Conservation (phyloP, 1,284 basidiomycete genomes). For the Trametes polyzona region DNA sequence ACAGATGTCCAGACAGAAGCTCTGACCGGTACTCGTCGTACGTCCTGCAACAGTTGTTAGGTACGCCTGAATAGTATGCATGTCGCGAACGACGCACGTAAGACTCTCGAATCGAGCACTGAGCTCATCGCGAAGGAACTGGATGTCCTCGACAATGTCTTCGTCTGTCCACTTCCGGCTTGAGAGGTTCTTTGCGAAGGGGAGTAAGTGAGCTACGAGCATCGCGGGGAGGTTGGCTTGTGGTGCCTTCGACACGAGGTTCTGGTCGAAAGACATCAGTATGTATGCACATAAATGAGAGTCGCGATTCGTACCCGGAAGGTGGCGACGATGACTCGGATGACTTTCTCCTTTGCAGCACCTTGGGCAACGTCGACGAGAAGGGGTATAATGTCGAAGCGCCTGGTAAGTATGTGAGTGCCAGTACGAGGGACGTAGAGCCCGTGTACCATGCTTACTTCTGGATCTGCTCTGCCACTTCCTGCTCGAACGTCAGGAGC, state of each 20-base stretch:
- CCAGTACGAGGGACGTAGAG: neutral
- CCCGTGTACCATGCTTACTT: constrained; percentile 39
- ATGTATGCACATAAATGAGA: neutral
- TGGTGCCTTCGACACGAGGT: constrained; percentile 84
- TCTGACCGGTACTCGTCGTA: constrained; percentile 97
- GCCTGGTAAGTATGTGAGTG: constrained; percentile 48
- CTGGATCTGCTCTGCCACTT: constrained; percentile 86
- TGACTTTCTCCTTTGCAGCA: constrained; percentile 97
- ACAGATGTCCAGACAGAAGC: constrained; percentile 86
- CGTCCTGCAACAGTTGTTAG: constrained; percentile 56
- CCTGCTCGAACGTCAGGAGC: constrained; percentile 90
- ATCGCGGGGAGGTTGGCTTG: constrained; percentile 88
- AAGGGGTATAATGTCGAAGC: constrained; percentile 89
- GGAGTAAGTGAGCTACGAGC: constrained; percentile 87
- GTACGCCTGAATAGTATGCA: neutral
- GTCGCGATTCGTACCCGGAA: constrained; percentile 70
- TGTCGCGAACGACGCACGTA: constrained; percentile 58
- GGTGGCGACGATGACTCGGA: constrained; percentile 92
- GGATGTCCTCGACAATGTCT: constrained; percentile 91
- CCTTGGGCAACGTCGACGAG: constrained; percentile 86
- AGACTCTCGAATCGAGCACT: constrained; percentile 83
- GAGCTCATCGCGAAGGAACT: constrained; percentile 84
- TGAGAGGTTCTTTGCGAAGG: constrained; percentile 85
- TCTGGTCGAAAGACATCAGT: constrained; percentile 53
- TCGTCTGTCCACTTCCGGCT: constrained; percentile 94